These are phyloP conservation scores for Saccharomyces hybrid DNA, from an alignment of 1,139 yeast genomes.

Conservation along the genomic window DNA sequence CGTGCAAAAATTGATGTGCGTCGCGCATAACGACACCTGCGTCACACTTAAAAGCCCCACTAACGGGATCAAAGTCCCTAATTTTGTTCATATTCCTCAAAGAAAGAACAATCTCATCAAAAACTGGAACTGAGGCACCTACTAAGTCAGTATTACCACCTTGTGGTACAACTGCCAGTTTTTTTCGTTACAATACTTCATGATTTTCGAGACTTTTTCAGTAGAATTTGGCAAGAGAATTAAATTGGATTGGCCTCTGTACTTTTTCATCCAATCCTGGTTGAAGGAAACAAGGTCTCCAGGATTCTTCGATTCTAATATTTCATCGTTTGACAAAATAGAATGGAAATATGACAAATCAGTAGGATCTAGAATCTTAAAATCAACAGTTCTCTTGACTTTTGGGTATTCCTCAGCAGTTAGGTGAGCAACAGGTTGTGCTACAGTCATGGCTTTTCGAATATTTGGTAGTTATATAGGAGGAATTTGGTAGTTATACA, in stretches of 20 bases:
- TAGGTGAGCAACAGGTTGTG: slow-evolving; percentile 19
- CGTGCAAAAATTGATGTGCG: slow-evolving; percentile 74
- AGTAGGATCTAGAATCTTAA: slow-evolving; percentile 40
- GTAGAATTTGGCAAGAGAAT: slow-evolving; percentile 81
- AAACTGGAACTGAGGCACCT: slow-evolving; percentile 88
- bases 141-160: slow-evolving; percentile 96
- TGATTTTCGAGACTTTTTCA: slow-evolving; percentile 66
- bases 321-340: slow-evolving; percentile 44
- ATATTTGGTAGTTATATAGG: too few species aligned
- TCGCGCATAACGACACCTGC: slow-evolving; percentile 84
- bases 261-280: slow-evolving; percentile 95
- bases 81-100: slow-evolving; percentile 65
- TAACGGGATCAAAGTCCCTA: slow-evolving; percentile 72
- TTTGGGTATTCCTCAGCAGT: slow-evolving; percentile 59
- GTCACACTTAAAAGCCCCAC: slow-evolving; percentile 81
- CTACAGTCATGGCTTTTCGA: too few species aligned
- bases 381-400: slow-evolving; percentile 42
- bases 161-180: slow-evolving; percentile 86
- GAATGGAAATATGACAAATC: slow-evolving; percentile 57
- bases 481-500: too few species aligned
- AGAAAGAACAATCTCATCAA: slow-evolving; percentile 78
- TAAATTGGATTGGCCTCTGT: slow-evolving; percentile 74
- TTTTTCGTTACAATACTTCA: slow-evolving; percentile 73
- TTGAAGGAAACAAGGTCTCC: slow-evolving; percentile 57
- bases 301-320: slow-evolving; percentile 37